These are phyloP conservation scores for Sporothrix curviconia DNA, from an alignment of 2,329 filamentous ascomycete species.

Conservation along the genomic window DNA sequence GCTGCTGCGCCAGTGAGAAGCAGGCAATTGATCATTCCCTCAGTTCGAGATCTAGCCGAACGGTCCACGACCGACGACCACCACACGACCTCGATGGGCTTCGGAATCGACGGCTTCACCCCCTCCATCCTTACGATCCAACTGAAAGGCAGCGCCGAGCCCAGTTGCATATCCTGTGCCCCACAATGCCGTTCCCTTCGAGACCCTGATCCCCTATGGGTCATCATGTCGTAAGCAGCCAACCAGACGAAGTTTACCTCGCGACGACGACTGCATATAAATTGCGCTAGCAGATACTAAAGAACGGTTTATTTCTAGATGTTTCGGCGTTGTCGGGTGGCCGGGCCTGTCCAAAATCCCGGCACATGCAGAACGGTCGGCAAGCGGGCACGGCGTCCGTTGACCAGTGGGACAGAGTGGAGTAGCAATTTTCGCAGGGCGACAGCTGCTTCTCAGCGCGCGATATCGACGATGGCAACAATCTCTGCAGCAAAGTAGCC, in stretches of 20 bases:
- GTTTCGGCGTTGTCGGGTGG: slow-evolving; percentile 56
- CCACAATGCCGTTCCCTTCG: slow-evolving; percentile 58
- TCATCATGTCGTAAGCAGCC: slow-evolving; percentile 51
- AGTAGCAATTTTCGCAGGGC: slow-evolving; percentile 17
- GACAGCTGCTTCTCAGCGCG: too few relatives aligned
- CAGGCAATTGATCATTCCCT: slow-evolving; percentile 11
- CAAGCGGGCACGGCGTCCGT: slow-evolving; percentile 53
- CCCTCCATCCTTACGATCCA: slow-evolving; percentile 13
- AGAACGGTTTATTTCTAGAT: slow-evolving; percentile 38
- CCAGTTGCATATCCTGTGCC: slow-evolving; percentile 8
- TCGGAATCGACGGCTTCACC: slow-evolving; percentile 3
- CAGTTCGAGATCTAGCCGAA: slow-evolving; percentile 5
- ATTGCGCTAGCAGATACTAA: background rate
- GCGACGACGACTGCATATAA: background rate
- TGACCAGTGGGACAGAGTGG: slow-evolving; percentile 59
- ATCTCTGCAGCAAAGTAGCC: slow-evolving; percentile 49
- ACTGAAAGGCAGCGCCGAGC: slow-evolving; percentile 8
- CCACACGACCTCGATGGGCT: background rate
- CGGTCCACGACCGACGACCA: background rate
- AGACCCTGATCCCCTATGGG: slow-evolving; percentile 57
- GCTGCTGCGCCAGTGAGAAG: slow-evolving; percentile 12
- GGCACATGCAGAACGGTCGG: slow-evolving; percentile 53
- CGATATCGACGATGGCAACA: slow-evolving; percentile 24
- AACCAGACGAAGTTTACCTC: background rate
- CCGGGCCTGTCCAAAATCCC: slow-evolving; percentile 51